Percentiles rank a stretch among this genome's conserved stretches.
phyloP scores from a whole-genome alignment of 352 stramenopile genomes.

The Globisporangium lucens region DNA sequence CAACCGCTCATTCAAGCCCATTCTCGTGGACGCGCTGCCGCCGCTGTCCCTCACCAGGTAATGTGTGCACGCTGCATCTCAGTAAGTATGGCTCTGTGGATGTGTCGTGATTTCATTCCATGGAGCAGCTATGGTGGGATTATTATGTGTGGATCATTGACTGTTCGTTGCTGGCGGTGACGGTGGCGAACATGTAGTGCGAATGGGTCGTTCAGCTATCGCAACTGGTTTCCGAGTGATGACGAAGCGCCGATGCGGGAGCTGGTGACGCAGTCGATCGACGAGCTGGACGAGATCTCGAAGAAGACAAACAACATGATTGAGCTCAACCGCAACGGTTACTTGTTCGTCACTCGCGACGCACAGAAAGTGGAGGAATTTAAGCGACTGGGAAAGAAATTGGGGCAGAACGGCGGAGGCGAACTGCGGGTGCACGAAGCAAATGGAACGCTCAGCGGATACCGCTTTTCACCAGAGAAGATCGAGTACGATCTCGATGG shows the following conservation, averaged over 20 bases:
- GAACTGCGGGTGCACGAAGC: conserved; percentile 44
- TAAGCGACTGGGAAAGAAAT: conserved; percentile 37
- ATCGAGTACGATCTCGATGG: conserved; percentile 65
- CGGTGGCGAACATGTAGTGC: conserved; percentile 24
- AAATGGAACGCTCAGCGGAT: conserved; percentile 25
- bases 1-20: conserved; percentile 60
- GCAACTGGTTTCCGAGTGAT: conserved; percentile 79
- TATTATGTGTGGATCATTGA: background rate
- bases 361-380: conserved; percentile 46
- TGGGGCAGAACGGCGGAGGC: conserved; percentile 52
- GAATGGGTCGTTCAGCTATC: conserved; percentile 80
- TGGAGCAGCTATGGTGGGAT: background rate
- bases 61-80: background rate
- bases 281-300: conserved; percentile 69
- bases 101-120: no score
- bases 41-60: conserved; percentile 69
- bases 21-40: conserved; percentile 65
- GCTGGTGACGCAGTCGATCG: conserved; percentile 69
- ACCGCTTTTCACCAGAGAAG: conserved; percentile 40
- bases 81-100: background rate
- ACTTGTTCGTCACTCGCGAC: conserved; percentile 69
- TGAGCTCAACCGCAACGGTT: conserved; percentile 76
- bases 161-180: background rate
- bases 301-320: conserved; percentile 60
- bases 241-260: conserved; percentile 62